These are phyloP conservation scores for Lipomyces kockii DNA, from an alignment of 805 yeast genomes.

Conservation along the genomic window DNA sequence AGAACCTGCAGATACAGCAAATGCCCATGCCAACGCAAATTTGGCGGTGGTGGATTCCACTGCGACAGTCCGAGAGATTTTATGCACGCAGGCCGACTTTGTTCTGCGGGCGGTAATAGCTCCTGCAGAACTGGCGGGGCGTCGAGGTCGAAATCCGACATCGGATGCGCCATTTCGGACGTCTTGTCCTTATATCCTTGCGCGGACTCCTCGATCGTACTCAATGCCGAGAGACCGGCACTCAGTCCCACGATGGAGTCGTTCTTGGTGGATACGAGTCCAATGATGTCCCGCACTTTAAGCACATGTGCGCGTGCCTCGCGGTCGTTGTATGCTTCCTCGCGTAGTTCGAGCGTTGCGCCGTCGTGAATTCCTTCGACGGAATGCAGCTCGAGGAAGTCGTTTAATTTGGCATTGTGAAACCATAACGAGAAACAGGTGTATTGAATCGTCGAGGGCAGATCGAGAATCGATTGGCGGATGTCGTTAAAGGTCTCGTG, in stretches of 20 bases:
- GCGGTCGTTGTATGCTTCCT: slow-evolving; percentile 63
- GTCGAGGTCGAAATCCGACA: slow-evolving; percentile 39
- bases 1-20: slow-evolving; percentile 73
- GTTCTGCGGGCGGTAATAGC: slow-evolving; percentile 18
- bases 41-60: slow-evolving; percentile 85
- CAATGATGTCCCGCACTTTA: slow-evolving; percentile 65
- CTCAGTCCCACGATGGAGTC: slow-evolving; percentile 47
- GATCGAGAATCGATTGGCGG: slow-evolving; percentile 59
- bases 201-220: slow-evolving; percentile 22
- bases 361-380: slow-evolving; percentile 45
- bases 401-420: slow-evolving; percentile 48
- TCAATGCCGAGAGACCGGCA: slow-evolving; percentile 58
- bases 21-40: slow-evolving; percentile 70
- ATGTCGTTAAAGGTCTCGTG: slow-evolving; percentile 62
- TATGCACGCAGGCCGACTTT: slow-evolving; percentile 40
- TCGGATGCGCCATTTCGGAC: slow-evolving; percentile 36
- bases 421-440: slow-evolving; percentile 61
- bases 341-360: slow-evolving; percentile 54
- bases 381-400: slow-evolving; percentile 42
- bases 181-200: slow-evolving; percentile 32
- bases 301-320: slow-evolving; percentile 65
- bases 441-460: slow-evolving; percentile 60
- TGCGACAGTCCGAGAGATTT: slow-evolving; percentile 71
- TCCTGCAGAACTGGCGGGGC: slow-evolving; percentile 15
- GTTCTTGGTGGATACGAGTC: slow-evolving; percentile 49